Base-by-base conservation (phyloP, 2,329 filamentous ascomycete species). In the Sporothrix protearum region DNA sequence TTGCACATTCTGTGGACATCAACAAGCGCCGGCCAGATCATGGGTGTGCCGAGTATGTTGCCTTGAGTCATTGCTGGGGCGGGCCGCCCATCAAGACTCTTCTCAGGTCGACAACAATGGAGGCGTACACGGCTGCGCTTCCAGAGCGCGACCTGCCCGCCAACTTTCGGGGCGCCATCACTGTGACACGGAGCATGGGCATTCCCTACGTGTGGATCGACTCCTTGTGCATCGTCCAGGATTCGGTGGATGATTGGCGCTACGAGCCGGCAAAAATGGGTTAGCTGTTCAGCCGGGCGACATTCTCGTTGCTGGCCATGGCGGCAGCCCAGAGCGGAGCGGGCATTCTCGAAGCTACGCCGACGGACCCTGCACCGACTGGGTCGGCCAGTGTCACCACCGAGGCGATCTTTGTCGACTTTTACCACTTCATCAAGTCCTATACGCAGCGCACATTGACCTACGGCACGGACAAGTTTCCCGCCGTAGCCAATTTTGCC, bases 231-330 rank as follows among this genome's bases (percentile, higher is more conserved):
- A 74, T 74, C 19, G 8, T 73, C 3, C 73, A 76, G 22, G 70
- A 75, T 36, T 45, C 47, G 14, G 55, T 30, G 1, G 49, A 61
- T 2, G 74, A 75, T 67, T 73, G 73, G 74, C 45, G 53, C 19
- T 6, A 10, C 10, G 73, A 75, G 70, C 53, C 71, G 10, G 30
- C 16, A 2, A 19, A 16, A 0, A 74, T 79, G 77, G 76, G 73
- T 30, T 68, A 71, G 57, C 72, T 76, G 8, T 77, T 76, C 61
- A 59, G 71, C 55, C 47, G 72, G 9, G 72, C 74, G 3, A 69
- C 69, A 1, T 28, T 75, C 6, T 73, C 73, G n/a, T 70, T 76
- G 14, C 12, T 71, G 61, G 68, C 63, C 63, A 69, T 69, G 63
- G 61, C 69, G 1, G 61, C 63, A 2, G 14, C 14, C 3, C 39